Evolutionary conservation across 106 monocot species (phyloP), one percentile per base, ranked within the genome.

Genomic region (Phalaenopsis equestris): DNA sequence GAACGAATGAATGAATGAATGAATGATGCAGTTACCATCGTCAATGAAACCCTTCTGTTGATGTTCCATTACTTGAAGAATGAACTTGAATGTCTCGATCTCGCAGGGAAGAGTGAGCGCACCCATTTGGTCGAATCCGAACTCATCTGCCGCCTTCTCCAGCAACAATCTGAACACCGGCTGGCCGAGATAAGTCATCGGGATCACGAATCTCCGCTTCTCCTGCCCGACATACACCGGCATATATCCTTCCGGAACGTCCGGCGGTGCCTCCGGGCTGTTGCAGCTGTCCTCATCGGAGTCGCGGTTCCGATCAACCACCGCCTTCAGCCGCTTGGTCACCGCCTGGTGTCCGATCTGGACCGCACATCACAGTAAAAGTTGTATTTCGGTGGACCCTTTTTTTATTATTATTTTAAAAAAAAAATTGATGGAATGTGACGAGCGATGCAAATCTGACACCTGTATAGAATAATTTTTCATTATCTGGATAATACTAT

Each of bases 31-130:
- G 1, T 52, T 52, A 52, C 52, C 52, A 37, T 86, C 82, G 37
- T 87, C 79, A 47, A 86, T 80, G 42, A 87, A 79, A n/a, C 87
- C 89, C 46, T 81, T 79, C 6, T 81, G 79, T 37, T 92, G 91
- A 6, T 48, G 36, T 38, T 90, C 85, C 85, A 90, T 88, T 77
- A 83, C 83, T 41, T 90, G 91, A 4, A 94, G 88, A 19, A 94
- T 94, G 61, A 90, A 94, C 84, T 88, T 94, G 85, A 94, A 94
- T 2, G 90, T 82, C 79, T 94, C 87, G 3, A 87, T 84, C 81
- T 94, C 94, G 49, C 88, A 87, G 12, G 92, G 94, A 37, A 94
- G 57, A 0, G 85, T 86, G 21, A 94, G 81, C 0, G 89, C 89
- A 1, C 94, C 94, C 48, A 88, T 42, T 10, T 90, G 86, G 42